Base-by-base conservation (phyloP, 1,284 basidiomycete genomes). In the Erythrobasidium hasegawianum region DNA sequence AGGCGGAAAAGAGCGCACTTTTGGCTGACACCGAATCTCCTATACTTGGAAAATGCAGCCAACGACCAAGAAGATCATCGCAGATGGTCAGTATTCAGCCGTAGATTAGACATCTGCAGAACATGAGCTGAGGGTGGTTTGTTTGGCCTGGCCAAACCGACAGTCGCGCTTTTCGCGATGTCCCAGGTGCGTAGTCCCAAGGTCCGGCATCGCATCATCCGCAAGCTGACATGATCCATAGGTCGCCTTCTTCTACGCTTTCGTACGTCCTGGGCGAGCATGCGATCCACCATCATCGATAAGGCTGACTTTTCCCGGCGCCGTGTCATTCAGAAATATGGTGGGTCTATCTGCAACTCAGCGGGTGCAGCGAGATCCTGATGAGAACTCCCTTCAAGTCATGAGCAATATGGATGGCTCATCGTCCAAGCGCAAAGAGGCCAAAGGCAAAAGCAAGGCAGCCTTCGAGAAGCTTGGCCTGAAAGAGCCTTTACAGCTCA, bases 401-500 rank as follows among this genome's bases (percentile, higher is more conserved):
- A 75, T 79, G 74, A 66, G 69, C 4, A 74, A 75, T 11, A 68
- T 78, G 60, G 78, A 79, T 58, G n/a, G n/a, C n/a, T n/a, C n/a
- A n/a, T 78, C 78, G 27, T 39, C 68, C 2, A 58, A 88, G 75
- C 86, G 87, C 43, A 74, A 86, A 57, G 86, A 88, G 71, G 84
- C 86, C 10, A 72, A 72, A 59, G 52, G 53, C 14, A 89, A 88
- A 74, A 85, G 87, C 52, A 74, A 86, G 67, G 84, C 87, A 72
- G 84, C 86, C 13, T 73, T 91, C 69, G 84, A 86, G 70, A 84
- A 84, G 64, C 77, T 90, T n/a, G 88, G 88, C 4, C 85, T 89
- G 72, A 81, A 80, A 18, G 81, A 85, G 54, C 77, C 62, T 9
- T 49, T 91, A 9, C 82, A 87, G 72, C 79, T 92, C 62, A 84